Evolutionary conservation across 2,329 filamentous ascomycete genomes (phyloP).

Genomic region (Colletotrichum lentis): DNA sequence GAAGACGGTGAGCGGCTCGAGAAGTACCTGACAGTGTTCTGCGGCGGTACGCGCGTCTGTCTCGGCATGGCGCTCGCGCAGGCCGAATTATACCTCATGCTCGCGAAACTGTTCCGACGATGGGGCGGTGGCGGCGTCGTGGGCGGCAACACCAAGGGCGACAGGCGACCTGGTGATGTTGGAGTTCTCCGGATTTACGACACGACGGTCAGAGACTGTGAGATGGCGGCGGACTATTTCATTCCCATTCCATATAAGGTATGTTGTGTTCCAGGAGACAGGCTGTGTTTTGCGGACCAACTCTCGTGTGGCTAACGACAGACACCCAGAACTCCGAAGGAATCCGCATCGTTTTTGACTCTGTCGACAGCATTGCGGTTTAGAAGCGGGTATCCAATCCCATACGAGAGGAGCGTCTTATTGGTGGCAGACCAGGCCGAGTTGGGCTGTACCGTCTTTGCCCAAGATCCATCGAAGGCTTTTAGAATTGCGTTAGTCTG

Average conservation of each 20-base stretch:
- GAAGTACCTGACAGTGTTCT: conserved; percentile 48
- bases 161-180: conserved; percentile 46
- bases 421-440: background rate
- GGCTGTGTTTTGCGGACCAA: background rate
- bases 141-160: conserved; percentile 45
- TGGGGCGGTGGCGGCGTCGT: conserved; percentile 46
- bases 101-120: conserved; percentile 50
- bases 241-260: conserved; percentile 52
- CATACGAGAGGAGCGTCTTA: background rate
- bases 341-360: conserved; percentile 47
- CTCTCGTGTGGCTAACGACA: conserved; percentile 19
- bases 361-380: conserved; percentile 12
- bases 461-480: background rate
- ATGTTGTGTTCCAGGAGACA: conserved; percentile 2
- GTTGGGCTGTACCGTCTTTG: background rate
- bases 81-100: conserved; percentile 50
- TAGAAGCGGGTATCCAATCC: background rate
- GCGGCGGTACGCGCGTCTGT: conserved; percentile 48
- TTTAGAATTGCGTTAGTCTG: conserved; percentile 25
- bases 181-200: conserved; percentile 49
- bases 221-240: conserved; percentile 51
- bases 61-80: conserved; percentile 51
- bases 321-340: conserved; percentile 44
- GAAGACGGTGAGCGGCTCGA: conserved; percentile 47
- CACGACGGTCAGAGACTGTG: conserved; percentile 47